A percentile compares a stretch with the other conserved stretches of the same genome.
These are phyloP conservation scores for Calamus simplicifolius DNA, from an alignment of 176 grass and related monocot species.

Conservation along the genomic window DNA sequence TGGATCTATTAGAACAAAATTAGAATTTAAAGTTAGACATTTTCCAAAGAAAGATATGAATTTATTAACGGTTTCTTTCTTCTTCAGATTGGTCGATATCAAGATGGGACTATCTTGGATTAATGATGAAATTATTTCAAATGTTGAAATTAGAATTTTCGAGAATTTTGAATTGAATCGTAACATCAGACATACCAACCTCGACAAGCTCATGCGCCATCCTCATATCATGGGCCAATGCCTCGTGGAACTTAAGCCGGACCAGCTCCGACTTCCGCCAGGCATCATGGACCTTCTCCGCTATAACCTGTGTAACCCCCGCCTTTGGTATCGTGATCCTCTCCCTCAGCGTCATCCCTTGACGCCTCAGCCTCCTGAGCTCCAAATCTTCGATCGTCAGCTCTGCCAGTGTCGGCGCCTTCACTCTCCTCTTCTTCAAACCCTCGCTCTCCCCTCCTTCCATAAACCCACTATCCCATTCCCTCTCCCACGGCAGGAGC, in stretches of 20 bases:
- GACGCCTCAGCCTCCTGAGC: conserved; percentile 56
- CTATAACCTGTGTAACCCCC: conserved; percentile 62
- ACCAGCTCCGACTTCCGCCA: conserved; percentile 94
- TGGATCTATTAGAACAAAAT: too few species aligned
- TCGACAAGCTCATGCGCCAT: conserved; percentile 87
- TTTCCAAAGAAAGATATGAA: too few species aligned
- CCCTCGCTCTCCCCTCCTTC: conserved; percentile 21
- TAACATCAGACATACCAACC: conserved; percentile 24
- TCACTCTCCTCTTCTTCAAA: conserved; percentile 40
- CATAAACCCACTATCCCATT: conserved; percentile 7
- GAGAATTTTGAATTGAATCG: too few species aligned
- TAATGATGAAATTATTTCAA: too few species aligned
- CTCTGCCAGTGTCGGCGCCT: conserved; percentile 75
- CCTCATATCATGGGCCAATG: conserved; percentile 81
- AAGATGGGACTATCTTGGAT: too few species aligned
- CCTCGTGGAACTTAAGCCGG: conserved; percentile 89
- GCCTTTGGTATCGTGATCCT: conserved; percentile 89
- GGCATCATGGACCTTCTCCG: conserved; percentile 85
- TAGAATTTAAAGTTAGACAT: too few species aligned
- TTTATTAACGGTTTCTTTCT: too few species aligned
- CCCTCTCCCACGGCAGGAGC: conserved; percentile 73
- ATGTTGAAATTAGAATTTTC: too few species aligned
- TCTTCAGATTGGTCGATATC: too few species aligned
- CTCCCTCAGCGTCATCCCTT: conserved; percentile 65
- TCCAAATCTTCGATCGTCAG: conserved; percentile 82